Base-by-base conservation (phyloP, 768 basidiomycete genomes). In the Dictyophora rubrovolvata region DNA sequence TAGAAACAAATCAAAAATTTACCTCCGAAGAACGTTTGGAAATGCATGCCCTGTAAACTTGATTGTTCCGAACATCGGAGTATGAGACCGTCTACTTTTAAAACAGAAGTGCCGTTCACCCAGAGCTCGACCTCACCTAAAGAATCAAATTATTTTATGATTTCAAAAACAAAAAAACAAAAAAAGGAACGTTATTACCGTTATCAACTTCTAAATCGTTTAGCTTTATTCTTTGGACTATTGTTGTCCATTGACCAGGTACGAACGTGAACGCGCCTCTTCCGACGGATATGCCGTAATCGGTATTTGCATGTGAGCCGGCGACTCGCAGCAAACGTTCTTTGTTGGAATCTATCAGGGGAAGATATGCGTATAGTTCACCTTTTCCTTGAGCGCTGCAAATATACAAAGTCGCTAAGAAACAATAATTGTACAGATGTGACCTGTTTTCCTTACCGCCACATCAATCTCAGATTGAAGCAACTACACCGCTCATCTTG, bases 11-110 rank as follows among this genome's bases (percentile, higher is more conserved):
- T 16, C 18, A 54, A 16, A 48, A 21, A 21, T 55, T 62, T 62
- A 79, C 82, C 84, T 52, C 86, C 86, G 63, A 89, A 88, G 79
- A 88, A 88, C n/a, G 86, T 85, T 72, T 88, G 83, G 76, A 84
- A 79, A 69, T 82, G 81, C 59, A 86, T 79, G 20, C 87, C 87
- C 35, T 80, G 76, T 65, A 89, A 78, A 62, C 74, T 75, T 46
- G 81, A 80, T 0, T 71, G 69, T 23, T 66, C 68, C 59, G 72
- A 73, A 61, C 79, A 74, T 53, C 81, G 72, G 34, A 88, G 71
- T 59, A 80, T 74, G 21, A 89, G 72, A 17, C 81, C 82, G 17
- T 62, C 64, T 42, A 83, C 77, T 56, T 74, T 78, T 67, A 89
- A 76, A 56, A 84, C 80, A 64, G 81, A 83, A 72, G 80, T 68